Conservation (phyloP, 2,329 filamentous ascomycete species). For the Aquanectria penicillioides region DNA sequence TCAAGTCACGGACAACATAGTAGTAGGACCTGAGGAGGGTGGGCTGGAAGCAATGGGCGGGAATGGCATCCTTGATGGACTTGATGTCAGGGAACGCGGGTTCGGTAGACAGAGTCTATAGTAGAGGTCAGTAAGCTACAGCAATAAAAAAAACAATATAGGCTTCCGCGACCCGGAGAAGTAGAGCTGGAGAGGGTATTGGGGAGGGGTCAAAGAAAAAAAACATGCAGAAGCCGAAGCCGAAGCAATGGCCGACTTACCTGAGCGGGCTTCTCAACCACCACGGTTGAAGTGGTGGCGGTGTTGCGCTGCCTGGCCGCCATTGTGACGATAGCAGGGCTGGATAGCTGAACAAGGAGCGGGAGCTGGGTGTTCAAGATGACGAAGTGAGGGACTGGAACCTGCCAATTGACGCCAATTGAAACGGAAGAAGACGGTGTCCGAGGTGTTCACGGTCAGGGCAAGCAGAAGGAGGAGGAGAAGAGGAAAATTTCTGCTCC, state of each 20-base stretch:
- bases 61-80: constrained; percentile 59
- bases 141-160: neutral
- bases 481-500: constrained; percentile 6
- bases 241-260: too few species aligned
- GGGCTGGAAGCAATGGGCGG: constrained; percentile 69
- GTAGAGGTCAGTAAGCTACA: neutral
- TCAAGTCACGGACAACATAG: constrained; percentile 67
- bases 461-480: constrained; percentile 4
- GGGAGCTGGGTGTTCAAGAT: neutral
- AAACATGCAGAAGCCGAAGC: too few species aligned
- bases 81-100: constrained; percentile 43
- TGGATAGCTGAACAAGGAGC: neutral
- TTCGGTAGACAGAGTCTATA: constrained; percentile 31
- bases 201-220: too few species aligned
- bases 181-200: too few species aligned
- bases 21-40: constrained; percentile 60
- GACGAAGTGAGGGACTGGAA: neutral
- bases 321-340: constrained; percentile 27
- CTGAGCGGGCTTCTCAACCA: constrained; percentile 29
- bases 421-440: neutral
- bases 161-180: too few species aligned
- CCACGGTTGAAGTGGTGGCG: constrained; percentile 29
- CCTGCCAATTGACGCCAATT: neutral
- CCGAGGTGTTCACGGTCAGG: neutral
- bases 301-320: constrained; percentile 40